Base-by-base conservation (phyloP, 2,329 filamentous ascomycete species). In the Aspergillus spinulosporus region DNA sequence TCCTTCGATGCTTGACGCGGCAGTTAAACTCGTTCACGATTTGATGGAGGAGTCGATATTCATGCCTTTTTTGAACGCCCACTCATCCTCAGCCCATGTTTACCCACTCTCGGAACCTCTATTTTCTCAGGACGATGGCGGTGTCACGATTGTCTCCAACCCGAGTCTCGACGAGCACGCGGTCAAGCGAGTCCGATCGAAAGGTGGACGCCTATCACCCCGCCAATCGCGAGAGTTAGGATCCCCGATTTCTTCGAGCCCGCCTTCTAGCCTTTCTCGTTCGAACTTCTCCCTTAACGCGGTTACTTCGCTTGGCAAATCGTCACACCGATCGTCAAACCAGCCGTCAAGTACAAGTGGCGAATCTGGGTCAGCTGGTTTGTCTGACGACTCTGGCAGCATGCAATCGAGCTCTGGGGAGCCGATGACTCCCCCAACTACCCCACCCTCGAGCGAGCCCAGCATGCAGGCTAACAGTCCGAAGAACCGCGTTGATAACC, bases 21-120 rank as follows among this genome's bases (percentile, higher is more conserved):
- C 94, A 14, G 89, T 96, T 26, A 83, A 84, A 59, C 95, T 96
- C 59, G 90, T 97, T 40, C 92, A 93, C 72, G 94, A 97, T 65
- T 80, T 99, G 54, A 97, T 99, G 92, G 95, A 96, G 66, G 94
- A 97, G 71, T 97, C 92, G 3, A 90, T 97, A 0, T 80, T 97
- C 50, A 87, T 96, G 0, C 92, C 93, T 0, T 99, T 97, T 70
- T 81, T 97, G 52, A 93, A 96, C 73, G 83, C 80, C 60, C 76
- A 81, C 47, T 80, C 79, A 57, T 76, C 78, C 1, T 77, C 80
- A 44, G 75, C 77, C 1, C 69, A 72, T 32, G 77, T 82, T n/a
- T 64, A 71, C 42, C 74, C 78, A 62, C 73, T 65, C 71, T 76
- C 69, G 68, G 80, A 69, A 64, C 74, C 66, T 64, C 75, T 67